A percentile compares a stretch with the other conserved stretches of the same genome.
Conservation (phyloP, 345 rosid genomes). For the Psidium guajava region DNA sequence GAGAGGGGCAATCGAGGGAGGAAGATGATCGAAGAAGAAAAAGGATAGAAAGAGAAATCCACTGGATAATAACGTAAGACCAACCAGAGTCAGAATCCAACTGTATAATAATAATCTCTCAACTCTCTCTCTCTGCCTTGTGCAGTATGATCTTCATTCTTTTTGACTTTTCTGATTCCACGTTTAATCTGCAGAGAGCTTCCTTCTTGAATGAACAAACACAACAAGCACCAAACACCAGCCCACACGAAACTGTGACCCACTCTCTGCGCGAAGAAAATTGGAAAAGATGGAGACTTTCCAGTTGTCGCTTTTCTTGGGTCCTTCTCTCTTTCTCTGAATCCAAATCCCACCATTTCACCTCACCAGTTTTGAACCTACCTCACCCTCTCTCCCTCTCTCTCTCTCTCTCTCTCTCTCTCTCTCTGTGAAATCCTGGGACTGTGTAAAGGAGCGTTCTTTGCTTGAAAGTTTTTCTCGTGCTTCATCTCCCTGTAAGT, state of each 20-base stretch:
- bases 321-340: not conserved
- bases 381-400: not conserved
- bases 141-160: not conserved
- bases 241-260: conserved; percentile 10
- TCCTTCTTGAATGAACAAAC: conserved; percentile 31
- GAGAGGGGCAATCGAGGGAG: not conserved
- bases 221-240: not conserved
- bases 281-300: not conserved
- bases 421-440: not conserved
- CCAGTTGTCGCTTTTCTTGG: not conserved
- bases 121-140: not conserved
- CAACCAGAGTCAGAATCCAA: conserved; percentile 16
- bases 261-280: not conserved
- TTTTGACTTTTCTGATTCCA: not conserved
- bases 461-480: not conserved
- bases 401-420: not conserved
- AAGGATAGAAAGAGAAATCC: not conserved
- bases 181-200: conserved; percentile 11
- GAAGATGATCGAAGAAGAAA: not conserved
- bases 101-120: not conserved
- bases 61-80: conserved; percentile 27
- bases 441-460: not conserved
- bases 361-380: not conserved
- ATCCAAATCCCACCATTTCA: not conserved
- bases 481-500: not conserved